These are phyloP conservation scores for Teunomyces tritomae DNA, from an alignment of 805 yeast species.

Conservation along the genomic window DNA sequence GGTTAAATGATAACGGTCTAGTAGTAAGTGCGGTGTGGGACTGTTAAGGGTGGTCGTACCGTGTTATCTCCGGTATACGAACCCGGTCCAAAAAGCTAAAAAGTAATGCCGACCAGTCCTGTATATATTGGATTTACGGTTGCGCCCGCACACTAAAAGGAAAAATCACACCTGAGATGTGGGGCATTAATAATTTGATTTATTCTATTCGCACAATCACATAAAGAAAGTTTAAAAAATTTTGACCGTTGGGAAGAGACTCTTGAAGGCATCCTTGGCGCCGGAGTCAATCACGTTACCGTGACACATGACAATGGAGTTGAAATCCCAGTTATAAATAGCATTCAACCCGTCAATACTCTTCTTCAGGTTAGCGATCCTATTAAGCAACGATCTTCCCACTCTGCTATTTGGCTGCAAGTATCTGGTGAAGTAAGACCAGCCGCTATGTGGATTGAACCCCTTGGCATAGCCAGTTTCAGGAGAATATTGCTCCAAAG, in stretches of 20 bases:
- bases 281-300: slow-evolving; percentile 52
- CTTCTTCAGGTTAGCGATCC: slow-evolving; percentile 16
- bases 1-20: too few species aligned
- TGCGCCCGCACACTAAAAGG: too few species aligned
- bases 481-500: slow-evolving; percentile 43
- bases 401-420: slow-evolving; percentile 40
- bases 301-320: slow-evolving; percentile 24
- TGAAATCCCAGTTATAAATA: slow-evolving; percentile 24
- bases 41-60: background rate
- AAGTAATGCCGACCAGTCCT: too few species aligned
- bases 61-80: background rate
- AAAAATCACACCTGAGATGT: too few species aligned
- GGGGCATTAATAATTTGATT: background rate
- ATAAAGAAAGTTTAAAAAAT: background rate
- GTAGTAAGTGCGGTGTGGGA: background rate
- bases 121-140: background rate
- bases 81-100: too few species aligned
- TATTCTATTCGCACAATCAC: background rate
- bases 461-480: slow-evolving; percentile 44
- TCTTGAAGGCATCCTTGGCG: slow-evolving; percentile 27
- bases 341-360: slow-evolving; percentile 18
- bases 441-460: slow-evolving; percentile 44
- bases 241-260: slow-evolving; percentile 10
- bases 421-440: slow-evolving; percentile 37
- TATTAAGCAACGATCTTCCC: slow-evolving; percentile 30